Conservation (phyloP, 495 filamentous ascomycete genomes). For the Penicillium malachiteum region DNA sequence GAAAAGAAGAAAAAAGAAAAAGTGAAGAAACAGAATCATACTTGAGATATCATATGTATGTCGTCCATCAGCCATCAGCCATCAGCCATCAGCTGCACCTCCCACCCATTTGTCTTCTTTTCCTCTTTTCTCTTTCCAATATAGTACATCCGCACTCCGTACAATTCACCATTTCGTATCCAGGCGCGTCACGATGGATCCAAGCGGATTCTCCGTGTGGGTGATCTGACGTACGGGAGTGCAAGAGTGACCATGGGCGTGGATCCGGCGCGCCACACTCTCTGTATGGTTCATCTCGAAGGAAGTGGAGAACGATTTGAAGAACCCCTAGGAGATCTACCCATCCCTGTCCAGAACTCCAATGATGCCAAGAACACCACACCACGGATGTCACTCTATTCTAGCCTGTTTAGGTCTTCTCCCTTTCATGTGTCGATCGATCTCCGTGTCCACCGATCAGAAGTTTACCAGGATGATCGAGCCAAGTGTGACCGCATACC, state of each 20-base stretch:
- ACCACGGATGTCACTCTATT: constrained; percentile 20
- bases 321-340: constrained; percentile 26
- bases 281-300: constrained; percentile 22
- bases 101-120: background rate
- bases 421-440: constrained; percentile 22
- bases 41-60: constrained; percentile 18
- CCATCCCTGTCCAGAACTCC: constrained; percentile 21
- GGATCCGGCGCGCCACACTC: constrained; percentile 15
- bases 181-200: constrained; percentile 11
- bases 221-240: constrained; percentile 24
- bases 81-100: background rate
- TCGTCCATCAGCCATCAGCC: background rate
- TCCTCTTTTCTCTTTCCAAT: background rate
- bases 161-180: background rate
- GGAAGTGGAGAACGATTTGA: constrained; percentile 27
- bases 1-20: constrained; percentile 7
- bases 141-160: no score
- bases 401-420: constrained; percentile 7
- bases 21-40: background rate
- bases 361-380: constrained; percentile 2
- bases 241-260: constrained; percentile 8
- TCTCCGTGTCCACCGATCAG: constrained; percentile 27
- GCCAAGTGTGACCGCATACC: constrained; percentile 12
- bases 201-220: constrained; percentile 21
- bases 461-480: constrained; percentile 21